Conservation (phyloP, 257 asterid genomes). For the Handroanthus guayacan region DNA sequence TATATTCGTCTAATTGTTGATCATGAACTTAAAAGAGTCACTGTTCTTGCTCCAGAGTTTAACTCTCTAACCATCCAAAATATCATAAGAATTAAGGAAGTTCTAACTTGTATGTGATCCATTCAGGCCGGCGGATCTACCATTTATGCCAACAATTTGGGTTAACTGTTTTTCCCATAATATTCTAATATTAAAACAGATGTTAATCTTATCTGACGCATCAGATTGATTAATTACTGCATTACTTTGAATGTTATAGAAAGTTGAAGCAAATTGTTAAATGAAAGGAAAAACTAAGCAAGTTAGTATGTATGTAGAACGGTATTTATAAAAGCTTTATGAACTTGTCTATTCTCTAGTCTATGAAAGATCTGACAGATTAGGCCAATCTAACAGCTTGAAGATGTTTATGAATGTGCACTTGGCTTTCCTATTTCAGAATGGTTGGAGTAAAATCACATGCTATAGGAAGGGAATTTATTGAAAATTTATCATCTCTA, state of each 20-base stretch:
- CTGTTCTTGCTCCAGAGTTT: neutral
- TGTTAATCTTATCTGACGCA: neutral
- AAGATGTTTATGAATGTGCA: constrained; percentile 2
- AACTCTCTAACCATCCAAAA: neutral
- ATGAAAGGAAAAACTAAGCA: neutral
- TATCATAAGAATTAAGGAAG: neutral
- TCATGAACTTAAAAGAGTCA: neutral
- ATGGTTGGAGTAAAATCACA: constrained; percentile 12
- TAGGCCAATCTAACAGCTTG: constrained; percentile 2
- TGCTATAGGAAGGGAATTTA: neutral
- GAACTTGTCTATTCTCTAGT: neutral
- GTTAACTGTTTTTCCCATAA: neutral
- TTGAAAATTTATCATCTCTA: neutral
- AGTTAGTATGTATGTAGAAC: neutral
- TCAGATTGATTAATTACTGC: neutral
- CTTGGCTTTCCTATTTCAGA: neutral
- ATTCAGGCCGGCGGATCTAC: neutral
- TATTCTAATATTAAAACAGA: neutral
- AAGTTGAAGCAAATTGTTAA: neutral
- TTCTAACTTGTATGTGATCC: neutral
- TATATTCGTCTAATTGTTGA: neutral
- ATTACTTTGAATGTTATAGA: neutral
- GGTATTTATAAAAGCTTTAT: neutral
- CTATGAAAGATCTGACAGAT: neutral
- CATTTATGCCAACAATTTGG: neutral